A percentile compares a stretch with the other conserved stretches of the same genome.
Evolutionary conservation across 768 basidiomycete genomes (phyloP).

Genomic region (Agaricus blazei): DNA sequence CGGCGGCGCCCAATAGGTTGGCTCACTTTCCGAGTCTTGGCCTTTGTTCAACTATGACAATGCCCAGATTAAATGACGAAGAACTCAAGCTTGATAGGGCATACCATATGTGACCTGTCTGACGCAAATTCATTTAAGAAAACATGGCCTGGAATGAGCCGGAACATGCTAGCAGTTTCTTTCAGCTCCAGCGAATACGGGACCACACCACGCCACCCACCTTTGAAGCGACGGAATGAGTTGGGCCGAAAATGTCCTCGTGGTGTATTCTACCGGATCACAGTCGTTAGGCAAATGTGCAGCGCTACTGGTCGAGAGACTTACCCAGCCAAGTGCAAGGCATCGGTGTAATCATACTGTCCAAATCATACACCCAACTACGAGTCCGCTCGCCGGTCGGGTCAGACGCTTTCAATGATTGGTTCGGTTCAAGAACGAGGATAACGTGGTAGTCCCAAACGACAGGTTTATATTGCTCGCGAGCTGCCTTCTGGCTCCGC

Average conservation of each 20-base stretch:
- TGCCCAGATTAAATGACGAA: neutral
- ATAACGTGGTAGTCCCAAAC: slow-evolving; percentile 79
- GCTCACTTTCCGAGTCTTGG: neutral
- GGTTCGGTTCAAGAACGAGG: slow-evolving; percentile 40
- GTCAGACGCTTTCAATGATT: neutral
- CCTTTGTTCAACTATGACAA: neutral
- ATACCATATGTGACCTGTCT: slow-evolving; percentile 74
- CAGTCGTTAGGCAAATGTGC: neutral
- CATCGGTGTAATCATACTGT: slow-evolving; percentile 39
- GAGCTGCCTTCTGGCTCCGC: slow-evolving; percentile 51
- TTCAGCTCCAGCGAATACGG: neutral
- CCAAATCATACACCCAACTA: slow-evolving; percentile 68
- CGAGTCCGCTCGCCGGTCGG: slow-evolving; percentile 1
- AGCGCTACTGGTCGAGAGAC: slow-evolving; percentile 9
- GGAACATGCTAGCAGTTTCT: slow-evolving; percentile 44
- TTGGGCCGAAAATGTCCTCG: slow-evolving; percentile 35
- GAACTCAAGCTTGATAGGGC: slow-evolving; percentile 11
- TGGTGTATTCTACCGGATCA: slow-evolving; percentile 37
- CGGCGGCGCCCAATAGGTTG: slow-evolving; percentile 36
- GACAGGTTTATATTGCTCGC: slow-evolving; percentile 30
- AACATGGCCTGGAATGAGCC: slow-evolving; percentile 47
- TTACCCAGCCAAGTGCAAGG: slow-evolving; percentile 51
- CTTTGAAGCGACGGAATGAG: slow-evolving; percentile 37
- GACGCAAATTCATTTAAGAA: slow-evolving; percentile 64
- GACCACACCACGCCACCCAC: slow-evolving; percentile 21